Evolutionary conservation across 148 eudicot genomes (phyloP).

Genomic region (Polygonum aviculare): DNA sequence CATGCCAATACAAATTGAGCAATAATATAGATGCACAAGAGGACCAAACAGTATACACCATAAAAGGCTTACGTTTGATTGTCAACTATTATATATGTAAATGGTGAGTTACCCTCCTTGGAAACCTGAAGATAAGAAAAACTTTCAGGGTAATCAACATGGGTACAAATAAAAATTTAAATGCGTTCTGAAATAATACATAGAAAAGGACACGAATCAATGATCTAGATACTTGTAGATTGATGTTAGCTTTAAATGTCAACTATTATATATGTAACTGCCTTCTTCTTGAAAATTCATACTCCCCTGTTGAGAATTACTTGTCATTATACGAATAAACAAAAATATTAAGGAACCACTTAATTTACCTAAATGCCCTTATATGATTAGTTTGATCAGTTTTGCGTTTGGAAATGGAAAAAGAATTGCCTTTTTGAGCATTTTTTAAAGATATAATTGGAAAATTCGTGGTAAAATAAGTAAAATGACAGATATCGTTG

Average conservation of each 20-base stretch:
- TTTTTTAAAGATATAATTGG: no score
- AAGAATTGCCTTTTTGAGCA: no score
- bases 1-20: neutral
- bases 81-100: slow-evolving; percentile 91
- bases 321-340: no score
- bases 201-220: neutral
- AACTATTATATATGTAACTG: no score
- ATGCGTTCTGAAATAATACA: neutral
- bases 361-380: no score
- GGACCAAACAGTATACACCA: neutral
- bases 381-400: no score
- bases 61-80: slow-evolving; percentile 57
- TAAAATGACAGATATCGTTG: no score
- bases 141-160: neutral
- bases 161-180: neutral
- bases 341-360: no score
- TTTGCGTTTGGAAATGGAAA: no score
- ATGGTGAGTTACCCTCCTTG: slow-evolving; percentile 85
- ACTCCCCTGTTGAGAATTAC: no score
- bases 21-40: neutral
- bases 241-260: neutral
- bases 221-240: neutral
- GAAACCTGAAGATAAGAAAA: slow-evolving; percentile 61
- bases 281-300: neutral
- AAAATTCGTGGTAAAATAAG: no score